A percentile compares a stretch with the other conserved stretches of the same genome.
Conservation (phyloP, 768 basidiomycete genomes). For the Boletus tylopilopsis region DNA sequence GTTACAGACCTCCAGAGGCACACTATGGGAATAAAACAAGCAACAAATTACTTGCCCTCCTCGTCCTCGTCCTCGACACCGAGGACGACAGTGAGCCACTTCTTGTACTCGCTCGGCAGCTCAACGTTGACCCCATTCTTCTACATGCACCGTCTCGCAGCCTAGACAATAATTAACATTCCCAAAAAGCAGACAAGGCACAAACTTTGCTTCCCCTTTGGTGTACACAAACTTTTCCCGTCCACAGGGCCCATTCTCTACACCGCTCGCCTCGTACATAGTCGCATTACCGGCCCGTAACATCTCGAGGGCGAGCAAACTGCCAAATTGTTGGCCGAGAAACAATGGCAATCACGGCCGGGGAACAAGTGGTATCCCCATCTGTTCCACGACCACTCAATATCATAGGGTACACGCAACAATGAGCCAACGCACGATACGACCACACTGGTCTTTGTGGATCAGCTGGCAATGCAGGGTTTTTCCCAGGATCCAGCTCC, state of each 20-base stretch:
- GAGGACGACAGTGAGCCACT: slow-evolving; percentile 43
- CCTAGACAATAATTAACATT: slow-evolving; percentile 40
- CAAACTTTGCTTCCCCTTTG: slow-evolving; percentile 66
- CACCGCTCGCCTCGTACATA: slow-evolving; percentile 74
- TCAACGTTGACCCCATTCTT: slow-evolving; percentile 49
- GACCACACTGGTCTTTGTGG: slow-evolving; percentile 77
- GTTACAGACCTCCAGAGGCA: not conserved
- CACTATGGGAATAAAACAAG: not conserved
- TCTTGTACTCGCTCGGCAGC: slow-evolving; percentile 79
- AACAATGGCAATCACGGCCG: slow-evolving; percentile 49
- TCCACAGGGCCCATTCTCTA: slow-evolving; percentile 71
- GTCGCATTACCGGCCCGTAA: slow-evolving; percentile 71
- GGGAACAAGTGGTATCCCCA: slow-evolving; percentile 52
- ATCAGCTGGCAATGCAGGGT: slow-evolving; percentile 69
- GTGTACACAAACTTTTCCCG: slow-evolving; percentile 59
- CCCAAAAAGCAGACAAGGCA: not conserved
- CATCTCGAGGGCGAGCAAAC: slow-evolving; percentile 66
- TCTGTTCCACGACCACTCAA: too few species aligned
- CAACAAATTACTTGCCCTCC: not conserved
- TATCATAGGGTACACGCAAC: not conserved
- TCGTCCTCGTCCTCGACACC: not conserved
- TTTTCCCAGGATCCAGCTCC: slow-evolving; percentile 49
- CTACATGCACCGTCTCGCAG: too few species aligned
- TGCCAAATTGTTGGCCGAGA: slow-evolving; percentile 37
- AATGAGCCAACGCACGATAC: slow-evolving; percentile 55